A percentile compares a stretch with the other conserved stretches of the same genome.
phyloP scores from a whole-genome alignment of 2,329 filamentous ascomycete genomes.

The Xylaria polymorpha region DNA sequence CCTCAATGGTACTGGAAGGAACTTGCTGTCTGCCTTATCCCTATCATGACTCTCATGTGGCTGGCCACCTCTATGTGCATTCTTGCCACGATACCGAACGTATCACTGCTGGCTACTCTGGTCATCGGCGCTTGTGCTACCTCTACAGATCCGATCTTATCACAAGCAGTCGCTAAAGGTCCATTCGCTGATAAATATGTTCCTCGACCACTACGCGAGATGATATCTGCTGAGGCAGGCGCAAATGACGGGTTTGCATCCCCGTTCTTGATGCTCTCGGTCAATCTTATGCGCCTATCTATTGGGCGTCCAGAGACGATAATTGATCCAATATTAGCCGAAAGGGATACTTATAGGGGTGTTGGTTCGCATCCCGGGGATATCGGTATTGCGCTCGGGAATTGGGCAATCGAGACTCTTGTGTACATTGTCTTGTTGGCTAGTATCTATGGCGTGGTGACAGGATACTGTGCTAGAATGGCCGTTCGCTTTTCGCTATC shows the following conservation, averaged over 20 bases:
- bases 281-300: slow-evolving; percentile 67
- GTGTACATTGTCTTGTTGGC: slow-evolving; percentile 68
- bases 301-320: slow-evolving; percentile 50
- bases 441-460: slow-evolving; percentile 62
- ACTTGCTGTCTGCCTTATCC: slow-evolving; percentile 65
- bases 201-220: slow-evolving; percentile 65
- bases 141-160: slow-evolving; percentile 71
- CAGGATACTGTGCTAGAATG: slow-evolving; percentile 61
- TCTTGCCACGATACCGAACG: slow-evolving; percentile 64
- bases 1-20: slow-evolving; percentile 61
- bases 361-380: slow-evolving; percentile 65
- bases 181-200: slow-evolving; percentile 73
- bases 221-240: slow-evolving; percentile 71
- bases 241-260: slow-evolving; percentile 73
- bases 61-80: slow-evolving; percentile 67
- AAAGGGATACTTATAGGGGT: slow-evolving; percentile 35
- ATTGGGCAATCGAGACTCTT: slow-evolving; percentile 71
- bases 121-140: slow-evolving; percentile 71
- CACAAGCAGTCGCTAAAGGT: slow-evolving; percentile 71
- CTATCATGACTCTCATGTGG: slow-evolving; percentile 73
- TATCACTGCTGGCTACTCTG: slow-evolving; percentile 64
- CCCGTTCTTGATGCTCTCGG: slow-evolving; percentile 69
- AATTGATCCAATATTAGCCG: slow-evolving; percentile 31
- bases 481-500: slow-evolving; percentile 58
- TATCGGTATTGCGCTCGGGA: slow-evolving; percentile 61